Evolutionary conservation across 257 asterid genomes (phyloP), one percentile per base, ranked within the genome.

Genomic region (Petunia axillaris): DNA sequence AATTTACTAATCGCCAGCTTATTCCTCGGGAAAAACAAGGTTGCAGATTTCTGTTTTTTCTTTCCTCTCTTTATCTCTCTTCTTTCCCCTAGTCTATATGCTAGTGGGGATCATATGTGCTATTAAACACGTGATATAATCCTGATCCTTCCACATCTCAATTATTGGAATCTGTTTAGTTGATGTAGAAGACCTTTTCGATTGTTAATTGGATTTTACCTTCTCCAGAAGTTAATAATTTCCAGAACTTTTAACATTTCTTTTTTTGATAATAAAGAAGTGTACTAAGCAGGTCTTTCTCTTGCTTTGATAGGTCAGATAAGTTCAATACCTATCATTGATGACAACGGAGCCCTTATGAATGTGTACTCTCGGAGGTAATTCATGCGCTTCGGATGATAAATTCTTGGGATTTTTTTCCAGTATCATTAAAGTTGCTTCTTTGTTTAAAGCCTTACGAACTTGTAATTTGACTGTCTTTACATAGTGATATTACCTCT

Each of bases 251-350:
- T 64, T 15, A 64, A 64, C 37, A 15, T 57, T 57, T 57, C 7
- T 1, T 57, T 13, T 39, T 41, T 67, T 8, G 54, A 41, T 40
- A 41, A 11, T 3, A 10, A 8, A 15, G 36, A 66, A 14, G 35
- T 2, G 5, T 75, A 4, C 4, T 50, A 54, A 53, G 66, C 37
- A 79, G 9, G 35, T 65, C 39, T 58, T 79, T 82, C 58, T 78
- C 46, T 80, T 78, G 59, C 64, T 76, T 70, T 84, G 79, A 54
- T 94, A 92, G 95, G 90, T 76, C 85, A 83, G 76, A 83, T 92
- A 84, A 91, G 97, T 79, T 89, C 95, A 41, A 70, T 91, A 55
- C 97, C 97, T n/a, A 83, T 92, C 73, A 83, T 91, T 54, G 90
- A 91, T 63, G 83, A 83, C 36, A 78, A 37, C 13, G 94, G 93